A percentile compares a stretch with the other conserved stretches of the same genome.
phyloP scores from a whole-genome alignment of 768 basidiomycete genomes.

The Kwoniella mangroviensis region DNA sequence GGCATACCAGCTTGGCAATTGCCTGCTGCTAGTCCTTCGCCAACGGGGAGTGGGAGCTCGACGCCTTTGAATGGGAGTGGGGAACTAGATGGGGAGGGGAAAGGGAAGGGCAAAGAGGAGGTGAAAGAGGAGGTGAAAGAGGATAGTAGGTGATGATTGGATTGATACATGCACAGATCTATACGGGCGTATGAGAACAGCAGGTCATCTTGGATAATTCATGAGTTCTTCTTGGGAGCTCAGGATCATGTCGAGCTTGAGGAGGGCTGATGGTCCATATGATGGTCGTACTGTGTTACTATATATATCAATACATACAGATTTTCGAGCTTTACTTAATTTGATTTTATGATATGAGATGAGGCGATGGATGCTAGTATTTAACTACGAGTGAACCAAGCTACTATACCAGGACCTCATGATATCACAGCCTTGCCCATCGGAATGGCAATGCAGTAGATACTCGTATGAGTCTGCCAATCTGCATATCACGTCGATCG shows the following conservation, averaged over 20 bases:
- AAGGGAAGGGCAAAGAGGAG: conserved; percentile 23
- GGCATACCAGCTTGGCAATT: conserved; percentile 91
- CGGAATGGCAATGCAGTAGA: too few species aligned
- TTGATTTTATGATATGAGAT: background rate
- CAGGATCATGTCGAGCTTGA: too few species aligned
- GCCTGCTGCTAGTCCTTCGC: conserved; percentile 22
- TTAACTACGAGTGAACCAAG: background rate
- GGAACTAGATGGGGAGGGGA: conserved; percentile 9
- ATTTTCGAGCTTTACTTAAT: too few species aligned
- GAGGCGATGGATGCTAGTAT: too few species aligned
- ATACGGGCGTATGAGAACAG: too few species aligned
- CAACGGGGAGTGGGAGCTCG: conserved; percentile 22
- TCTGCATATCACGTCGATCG: too few species aligned
- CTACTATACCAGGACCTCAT: background rate
- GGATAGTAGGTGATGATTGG: conserved; percentile 4
- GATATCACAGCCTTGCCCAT: too few species aligned
- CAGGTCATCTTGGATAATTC: too few species aligned
- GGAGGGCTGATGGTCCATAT: too few species aligned
- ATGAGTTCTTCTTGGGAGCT: too few species aligned
- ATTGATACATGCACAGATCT: too few species aligned
- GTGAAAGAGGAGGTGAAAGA: conserved; percentile 16
- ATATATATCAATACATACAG: background rate
- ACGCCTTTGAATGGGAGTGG: conserved; percentile 24
- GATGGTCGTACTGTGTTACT: background rate
- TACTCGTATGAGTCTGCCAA: too few species aligned